Evolutionary conservation across 2,329 filamentous ascomycete genomes (phyloP), one percentile per base, ranked within the genome.

Genomic region (Hypoxylon sp.): DNA sequence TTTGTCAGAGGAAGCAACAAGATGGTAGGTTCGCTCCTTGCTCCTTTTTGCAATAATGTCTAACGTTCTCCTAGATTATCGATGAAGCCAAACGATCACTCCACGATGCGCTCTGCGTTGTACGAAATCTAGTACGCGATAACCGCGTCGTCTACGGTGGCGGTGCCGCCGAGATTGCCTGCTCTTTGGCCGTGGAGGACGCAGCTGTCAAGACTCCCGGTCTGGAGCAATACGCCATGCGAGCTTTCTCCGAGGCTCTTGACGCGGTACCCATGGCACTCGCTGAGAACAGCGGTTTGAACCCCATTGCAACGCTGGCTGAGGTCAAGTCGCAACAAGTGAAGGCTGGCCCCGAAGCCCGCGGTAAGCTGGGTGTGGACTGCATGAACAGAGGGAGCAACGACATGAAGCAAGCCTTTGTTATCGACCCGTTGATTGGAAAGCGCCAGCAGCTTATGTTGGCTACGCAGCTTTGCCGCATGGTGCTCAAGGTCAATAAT

Each of bases 201-300:
- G 95, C 93, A 25, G 95, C 95, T 46, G 90, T 94, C 77, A 93
- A 97, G 90, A 97, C 93, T 57, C 93, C 94, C 23, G 96, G 96
- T n/a, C 89, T 99, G 41, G 95, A 98, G 83, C 96, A 99, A 82
- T 99, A 99, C 81, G 94, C 95, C 72, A 99, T 99, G 95, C 93
- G 96, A 68, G 96, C 96, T 23, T 99, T 99, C 79, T 89, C 96
- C 67, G 95, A 98, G 81, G 97, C 96, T 4, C 89, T 99, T 36
- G 96, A 99, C 80, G 87, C 93, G 1, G 87, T 99, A 1, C 96
- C 96, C 34, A 96, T 99, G 93, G 93, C 96, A 1, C 87, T 99
- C 67, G 94, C 96, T 9, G 95, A 99, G 87, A 99, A 99, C 87
- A 97, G 93, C 73, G 96, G 96, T 69, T 85, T 98, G 69, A 97